These are phyloP conservation scores for Leccinum broughii DNA, from an alignment of 768 basidiomycete genomes.

Conservation along the genomic window DNA sequence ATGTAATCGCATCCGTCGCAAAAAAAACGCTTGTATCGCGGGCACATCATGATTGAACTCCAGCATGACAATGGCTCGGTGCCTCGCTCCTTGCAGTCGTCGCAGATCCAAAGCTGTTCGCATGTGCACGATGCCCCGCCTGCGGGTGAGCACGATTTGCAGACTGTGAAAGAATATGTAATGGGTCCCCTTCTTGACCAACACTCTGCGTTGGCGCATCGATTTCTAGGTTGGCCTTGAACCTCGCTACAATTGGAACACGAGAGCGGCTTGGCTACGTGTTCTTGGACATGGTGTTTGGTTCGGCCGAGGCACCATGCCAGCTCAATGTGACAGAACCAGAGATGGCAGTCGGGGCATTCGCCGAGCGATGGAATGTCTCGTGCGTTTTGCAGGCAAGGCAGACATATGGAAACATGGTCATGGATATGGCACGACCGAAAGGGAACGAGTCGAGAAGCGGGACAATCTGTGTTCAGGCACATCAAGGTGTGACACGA, in stretches of 20 bases:
- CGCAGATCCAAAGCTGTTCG: conserved; percentile 23
- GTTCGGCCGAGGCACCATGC: conserved; percentile 28
- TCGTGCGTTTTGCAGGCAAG: conserved; percentile 9
- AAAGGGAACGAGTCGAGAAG: conserved; percentile 18
- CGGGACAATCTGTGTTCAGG: conserved; percentile 18
- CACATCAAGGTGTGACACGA: conserved; percentile 19
- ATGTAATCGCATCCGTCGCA: conserved; percentile 22
- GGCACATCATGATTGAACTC: conserved; percentile 14
- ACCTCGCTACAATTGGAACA: conserved; percentile 10
- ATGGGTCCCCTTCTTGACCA: conserved; percentile 16
- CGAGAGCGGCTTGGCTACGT: conserved; percentile 15
- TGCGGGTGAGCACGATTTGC: conserved; percentile 17
- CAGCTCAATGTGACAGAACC: conserved; percentile 23
- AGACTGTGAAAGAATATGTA: conserved; percentile 6
- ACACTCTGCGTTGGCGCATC: conserved; percentile 12
- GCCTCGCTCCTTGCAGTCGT: conserved; percentile 15
- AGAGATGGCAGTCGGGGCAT: conserved; percentile 24
- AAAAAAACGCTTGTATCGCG: conserved; percentile 18
- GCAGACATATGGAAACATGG: conserved; percentile 6
- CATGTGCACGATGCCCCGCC: conserved; percentile 25
- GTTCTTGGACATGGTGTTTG: conserved; percentile 9
- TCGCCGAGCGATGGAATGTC: conserved; percentile 10
- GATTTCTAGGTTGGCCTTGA: neutral
- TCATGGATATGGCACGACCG: conserved; percentile 19
- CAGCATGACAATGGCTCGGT: too few species aligned